A percentile compares a stretch with the other conserved stretches of the same genome.
Evolutionary conservation across 345 rosid species (phyloP).

Genomic region (Arabis hirsuta): DNA sequence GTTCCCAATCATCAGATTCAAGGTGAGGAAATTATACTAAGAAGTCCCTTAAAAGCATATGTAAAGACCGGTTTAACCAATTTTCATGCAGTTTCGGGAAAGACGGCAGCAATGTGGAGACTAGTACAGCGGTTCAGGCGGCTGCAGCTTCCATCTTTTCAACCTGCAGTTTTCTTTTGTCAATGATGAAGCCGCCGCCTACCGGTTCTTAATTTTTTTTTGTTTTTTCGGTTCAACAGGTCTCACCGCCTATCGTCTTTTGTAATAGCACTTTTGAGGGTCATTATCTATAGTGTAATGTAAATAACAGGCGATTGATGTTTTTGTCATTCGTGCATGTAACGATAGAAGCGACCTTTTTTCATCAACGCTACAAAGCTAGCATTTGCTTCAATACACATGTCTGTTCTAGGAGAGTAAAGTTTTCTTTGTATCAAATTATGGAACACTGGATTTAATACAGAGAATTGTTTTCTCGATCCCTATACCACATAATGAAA

Average conservation of each 20-base stretch:
- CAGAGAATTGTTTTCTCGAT: conserved; percentile 14
- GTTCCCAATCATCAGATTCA: conserved; percentile 52
- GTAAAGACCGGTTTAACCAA: neutral
- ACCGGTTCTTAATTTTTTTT: conserved; percentile 59
- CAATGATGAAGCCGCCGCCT: conserved; percentile 60
- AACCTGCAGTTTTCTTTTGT: conserved; percentile 69
- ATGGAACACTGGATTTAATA: conserved; percentile 5
- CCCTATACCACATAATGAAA: conserved; percentile 11
- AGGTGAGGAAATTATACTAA: conserved; percentile 51
- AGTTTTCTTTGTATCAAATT: neutral
- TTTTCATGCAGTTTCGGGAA: conserved; percentile 52
- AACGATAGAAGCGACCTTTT: conserved; percentile 30
- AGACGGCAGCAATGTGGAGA: conserved; percentile 46
- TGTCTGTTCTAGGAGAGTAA: neutral
- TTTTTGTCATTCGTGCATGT: conserved; percentile 35
- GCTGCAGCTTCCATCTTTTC: conserved; percentile 99
- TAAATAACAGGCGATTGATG: conserved; percentile 39
- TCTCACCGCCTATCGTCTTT: conserved; percentile 8
- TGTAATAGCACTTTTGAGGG: conserved; percentile 29
- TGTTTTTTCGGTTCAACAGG: neutral
- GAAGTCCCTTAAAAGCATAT: neutral
- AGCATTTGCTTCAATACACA: conserved; percentile 23
- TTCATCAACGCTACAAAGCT: conserved; percentile 13
- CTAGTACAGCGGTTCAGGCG: conserved; percentile 77
- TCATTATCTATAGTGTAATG: conserved; percentile 39